Evolutionary conservation across 2,329 filamentous ascomycete species (phyloP), one percentile per base, ranked within the genome.

Genomic region (Colletotrichum brevisporum): DNA sequence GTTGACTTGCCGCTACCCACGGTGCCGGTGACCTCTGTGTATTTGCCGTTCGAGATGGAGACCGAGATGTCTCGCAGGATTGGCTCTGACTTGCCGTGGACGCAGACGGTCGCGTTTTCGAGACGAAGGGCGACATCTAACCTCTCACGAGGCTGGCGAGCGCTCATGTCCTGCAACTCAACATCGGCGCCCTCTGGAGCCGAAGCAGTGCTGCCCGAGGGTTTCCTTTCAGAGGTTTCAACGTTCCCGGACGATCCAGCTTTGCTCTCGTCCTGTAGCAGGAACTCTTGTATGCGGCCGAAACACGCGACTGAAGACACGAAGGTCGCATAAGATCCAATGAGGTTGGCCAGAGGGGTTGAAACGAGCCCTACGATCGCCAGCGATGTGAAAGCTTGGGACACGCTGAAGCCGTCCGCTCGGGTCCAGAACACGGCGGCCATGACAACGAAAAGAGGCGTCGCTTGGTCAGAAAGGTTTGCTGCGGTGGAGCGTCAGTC

Each of bases 321-420:
- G 21, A 64, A 64, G 9, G 53, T 45, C 3, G 62, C 53, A 24
- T 52, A 64, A 10, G 62, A 72, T 12, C 71, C 71, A 18, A 73
- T 47, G 8, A 70, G 71, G 13, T 70, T 60, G 9, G 72, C 72
- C 9, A 67, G 63, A 15, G 73, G 72, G n/a, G 70, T 67, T 9
- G 71, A 71, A 21, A 75, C 54, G 4, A 74, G 51, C 2, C 66
- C 70, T 39, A 73, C 73, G 26, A 73, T 73, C 6, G 73, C 71
- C 6, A 75, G 64, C 24, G 70, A 74, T 4, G 74, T 74, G 21
- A 73, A 74, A 8, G 69, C 67, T 63, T 60, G 50, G 64, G 69
- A 71, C 16, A 71, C 67, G 2, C 72, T 73, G 36, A 71, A 53
- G 10, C 63, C 64, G 21, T 60, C 63, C 3, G 56, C 59, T 1